Conservation (phyloP, 1,284 basidiomycete species). For the Ceratobasidium sp. region DNA sequence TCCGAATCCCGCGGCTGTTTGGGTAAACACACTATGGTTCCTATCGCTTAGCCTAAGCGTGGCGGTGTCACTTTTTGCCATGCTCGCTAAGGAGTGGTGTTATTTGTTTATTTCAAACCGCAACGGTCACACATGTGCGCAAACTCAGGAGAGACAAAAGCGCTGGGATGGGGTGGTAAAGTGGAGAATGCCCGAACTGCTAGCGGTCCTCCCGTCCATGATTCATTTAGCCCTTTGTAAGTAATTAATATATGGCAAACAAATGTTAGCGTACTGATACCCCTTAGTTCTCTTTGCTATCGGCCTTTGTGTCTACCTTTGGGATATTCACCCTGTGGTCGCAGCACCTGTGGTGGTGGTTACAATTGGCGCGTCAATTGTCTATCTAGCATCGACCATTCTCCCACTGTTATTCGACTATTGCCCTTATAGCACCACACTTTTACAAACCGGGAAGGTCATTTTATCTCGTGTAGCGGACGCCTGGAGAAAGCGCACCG, state of each 20-base stretch:
- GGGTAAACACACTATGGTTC: slow-evolving; percentile 9
- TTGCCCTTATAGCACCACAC: slow-evolving; percentile 12
- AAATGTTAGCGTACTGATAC: not conserved
- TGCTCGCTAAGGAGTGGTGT: slow-evolving; percentile 12
- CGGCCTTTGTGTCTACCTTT: slow-evolving; percentile 5
- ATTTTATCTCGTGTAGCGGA: too few species aligned
- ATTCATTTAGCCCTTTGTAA: slow-evolving; percentile 4
- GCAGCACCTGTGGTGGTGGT: not conserved
- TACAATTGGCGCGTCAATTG: not conserved
- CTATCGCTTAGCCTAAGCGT: not conserved
- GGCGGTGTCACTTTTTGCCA: too few species aligned
- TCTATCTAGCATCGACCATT: not conserved
- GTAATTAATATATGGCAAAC: not conserved
- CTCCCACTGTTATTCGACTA: not conserved
- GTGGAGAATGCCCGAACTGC: slow-evolving; percentile 10
- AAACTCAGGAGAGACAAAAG: not conserved
- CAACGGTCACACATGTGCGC: not conserved
- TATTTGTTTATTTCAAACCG: not conserved
- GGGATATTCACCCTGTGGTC: not conserved
- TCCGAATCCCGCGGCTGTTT: not conserved
- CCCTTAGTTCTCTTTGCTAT: slow-evolving; percentile 4
- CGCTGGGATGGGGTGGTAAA: slow-evolving; percentile 6
- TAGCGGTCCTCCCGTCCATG: not conserved
- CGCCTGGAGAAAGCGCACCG: too few species aligned
- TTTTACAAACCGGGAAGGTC: too few species aligned